A percentile compares a stretch with the other conserved stretches of the same genome.
Conservation (phyloP, 305 asterid genomes). For the Fraxinus ornus region DNA sequence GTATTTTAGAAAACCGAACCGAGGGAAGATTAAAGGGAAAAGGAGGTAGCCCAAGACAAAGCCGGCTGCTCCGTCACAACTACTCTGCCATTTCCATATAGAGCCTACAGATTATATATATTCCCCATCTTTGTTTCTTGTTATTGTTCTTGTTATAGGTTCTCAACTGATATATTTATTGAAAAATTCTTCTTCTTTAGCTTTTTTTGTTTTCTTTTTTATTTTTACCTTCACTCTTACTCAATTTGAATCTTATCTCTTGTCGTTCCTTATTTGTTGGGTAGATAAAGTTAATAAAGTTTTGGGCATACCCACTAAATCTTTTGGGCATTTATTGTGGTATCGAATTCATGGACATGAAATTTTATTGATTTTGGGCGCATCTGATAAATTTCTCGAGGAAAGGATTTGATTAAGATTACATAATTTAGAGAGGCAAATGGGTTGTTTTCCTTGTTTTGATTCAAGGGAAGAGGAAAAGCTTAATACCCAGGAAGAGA, state of each 20-base stretch:
- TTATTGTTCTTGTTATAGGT: slow-evolving; percentile 8
- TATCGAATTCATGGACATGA: slow-evolving; percentile 35
- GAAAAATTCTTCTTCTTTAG: slow-evolving; percentile 20
- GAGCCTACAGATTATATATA: not conserved
- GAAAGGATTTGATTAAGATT: slow-evolving; percentile 32
- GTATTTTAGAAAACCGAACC: too few relatives aligned
- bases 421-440: slow-evolving; percentile 41
- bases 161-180: slow-evolving; percentile 1
- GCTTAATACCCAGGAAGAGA: slow-evolving; percentile 53
- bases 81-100: not conserved
- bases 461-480: slow-evolving; percentile 80
- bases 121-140: slow-evolving; percentile 16
- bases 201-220: not conserved
- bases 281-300: slow-evolving; percentile 21
- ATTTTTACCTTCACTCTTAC: not conserved
- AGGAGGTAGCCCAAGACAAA: not conserved
- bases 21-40: not conserved
- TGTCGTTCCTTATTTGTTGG: slow-evolving; percentile 21
- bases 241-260: slow-evolving; percentile 23
- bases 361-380: slow-evolving; percentile 29
- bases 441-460: slow-evolving; percentile 98
- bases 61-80: not conserved
- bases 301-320: slow-evolving; percentile 26
- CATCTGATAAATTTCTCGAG: slow-evolving; percentile 33
- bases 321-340: slow-evolving; percentile 25